Evolutionary conservation across 163 green algal genomes (phyloP).

Genomic region (Scenedesmus sp.): DNA sequence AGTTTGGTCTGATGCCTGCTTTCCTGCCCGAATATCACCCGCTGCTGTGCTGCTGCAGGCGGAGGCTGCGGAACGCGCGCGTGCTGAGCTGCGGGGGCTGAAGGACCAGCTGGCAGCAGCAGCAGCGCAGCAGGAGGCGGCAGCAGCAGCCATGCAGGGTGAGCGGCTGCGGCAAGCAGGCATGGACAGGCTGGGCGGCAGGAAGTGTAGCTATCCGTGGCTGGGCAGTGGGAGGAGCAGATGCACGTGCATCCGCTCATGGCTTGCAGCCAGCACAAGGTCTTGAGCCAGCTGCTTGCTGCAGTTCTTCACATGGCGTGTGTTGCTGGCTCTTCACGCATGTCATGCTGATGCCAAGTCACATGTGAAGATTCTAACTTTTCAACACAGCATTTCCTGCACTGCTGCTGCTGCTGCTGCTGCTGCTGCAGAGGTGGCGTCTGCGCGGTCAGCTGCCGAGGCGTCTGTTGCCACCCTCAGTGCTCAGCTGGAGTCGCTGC

Average conservation of each 20-base stretch:
- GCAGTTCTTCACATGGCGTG: not conserved
- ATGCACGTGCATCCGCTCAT: not conserved
- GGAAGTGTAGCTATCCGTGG: not conserved
- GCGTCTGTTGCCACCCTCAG: not conserved
- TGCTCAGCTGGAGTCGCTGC: not conserved
- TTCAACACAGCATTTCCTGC: too few species aligned
- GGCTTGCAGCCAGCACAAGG: not conserved
- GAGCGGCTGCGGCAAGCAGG: not conserved
- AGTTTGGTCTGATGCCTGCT: not conserved
- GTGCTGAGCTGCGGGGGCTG: conserved; percentile 14
- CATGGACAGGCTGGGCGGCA: not conserved
- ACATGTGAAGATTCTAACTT: too few species aligned
- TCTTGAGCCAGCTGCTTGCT: not conserved
- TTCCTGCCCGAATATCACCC: not conserved
- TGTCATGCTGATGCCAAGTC: not conserved
- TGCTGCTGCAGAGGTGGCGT: not conserved
- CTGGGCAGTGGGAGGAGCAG: too few species aligned
- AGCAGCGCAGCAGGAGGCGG: not conserved
- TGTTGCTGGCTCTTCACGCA: not conserved
- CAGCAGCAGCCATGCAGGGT: conserved; percentile 3
- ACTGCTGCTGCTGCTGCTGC: not conserved
- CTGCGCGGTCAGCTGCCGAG: conserved; percentile 25
- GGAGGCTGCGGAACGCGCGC: conserved; percentile 27
- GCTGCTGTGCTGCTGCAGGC: conserved; percentile 20
- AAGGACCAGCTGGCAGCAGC: conserved; percentile 35